Conservation (phyloP, 2,329 filamentous ascomycete species). For the Graphilbum fragrans region DNA sequence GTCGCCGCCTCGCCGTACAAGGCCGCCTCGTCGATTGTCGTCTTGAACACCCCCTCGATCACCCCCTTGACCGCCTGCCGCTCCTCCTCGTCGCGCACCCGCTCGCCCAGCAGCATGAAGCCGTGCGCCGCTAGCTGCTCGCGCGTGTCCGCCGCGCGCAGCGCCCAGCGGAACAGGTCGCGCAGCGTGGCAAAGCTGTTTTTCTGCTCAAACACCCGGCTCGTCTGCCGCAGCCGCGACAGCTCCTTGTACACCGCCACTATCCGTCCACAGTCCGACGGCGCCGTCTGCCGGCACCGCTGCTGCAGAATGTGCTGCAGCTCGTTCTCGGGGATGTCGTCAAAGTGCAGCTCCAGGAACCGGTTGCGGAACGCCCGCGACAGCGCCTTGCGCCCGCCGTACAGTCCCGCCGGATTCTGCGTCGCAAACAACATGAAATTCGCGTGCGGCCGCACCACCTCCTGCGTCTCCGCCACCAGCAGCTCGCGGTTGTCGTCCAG, state of each 20-base stretch:
- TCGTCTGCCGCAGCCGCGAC: slow-evolving; percentile 79
- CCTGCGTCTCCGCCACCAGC: slow-evolving; percentile 91
- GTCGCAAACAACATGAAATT: slow-evolving; percentile 98
- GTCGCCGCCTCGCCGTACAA: slow-evolving; percentile 47
- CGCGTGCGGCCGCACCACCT: slow-evolving; percentile 79
- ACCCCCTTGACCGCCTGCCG: slow-evolving; percentile 71
- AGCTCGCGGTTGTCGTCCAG: slow-evolving; percentile 95
- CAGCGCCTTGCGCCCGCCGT: slow-evolving; percentile 85
- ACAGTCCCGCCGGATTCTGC: slow-evolving; percentile 90
- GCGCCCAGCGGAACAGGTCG: slow-evolving; percentile 92
- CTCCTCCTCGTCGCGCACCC: slow-evolving; percentile 86
- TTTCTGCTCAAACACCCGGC: slow-evolving; percentile 88
- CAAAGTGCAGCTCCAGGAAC: slow-evolving; percentile 93
- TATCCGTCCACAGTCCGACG: slow-evolving; percentile 82
- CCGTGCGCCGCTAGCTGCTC: slow-evolving; percentile 86
- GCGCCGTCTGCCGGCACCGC: slow-evolving; percentile 73
- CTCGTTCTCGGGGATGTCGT: slow-evolving; percentile 93
- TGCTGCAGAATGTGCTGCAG: slow-evolving; percentile 83
- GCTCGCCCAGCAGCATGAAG: slow-evolving; percentile 90
- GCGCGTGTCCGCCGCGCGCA: slow-evolving; percentile 70
- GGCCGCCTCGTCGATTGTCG: slow-evolving; percentile 60
- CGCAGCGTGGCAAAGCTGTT: slow-evolving; percentile 92
- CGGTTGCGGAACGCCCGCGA: slow-evolving; percentile 93
- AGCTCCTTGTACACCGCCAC: slow-evolving; percentile 91
- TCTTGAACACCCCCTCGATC: slow-evolving; percentile 84